A percentile compares a stretch with the other conserved stretches of the same genome.
Evolutionary conservation across 108 stramenopile species (phyloP).

Genomic region (Cyclotella baltica): DNA sequence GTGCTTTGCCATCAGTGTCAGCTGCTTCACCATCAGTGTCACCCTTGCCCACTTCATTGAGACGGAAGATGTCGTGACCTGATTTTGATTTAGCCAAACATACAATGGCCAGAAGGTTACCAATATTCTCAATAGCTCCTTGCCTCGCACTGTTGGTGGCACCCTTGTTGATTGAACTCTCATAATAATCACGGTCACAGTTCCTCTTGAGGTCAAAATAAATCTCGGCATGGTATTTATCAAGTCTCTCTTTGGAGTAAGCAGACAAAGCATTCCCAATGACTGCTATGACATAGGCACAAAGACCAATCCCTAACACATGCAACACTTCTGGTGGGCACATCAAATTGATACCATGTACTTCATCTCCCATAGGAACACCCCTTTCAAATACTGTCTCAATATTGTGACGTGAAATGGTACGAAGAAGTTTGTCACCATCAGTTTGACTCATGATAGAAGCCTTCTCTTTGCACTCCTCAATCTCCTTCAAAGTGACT

Average conservation of each 20-base stretch:
- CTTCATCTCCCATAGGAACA: neutral
- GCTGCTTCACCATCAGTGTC: neutral
- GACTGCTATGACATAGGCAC: neutral
- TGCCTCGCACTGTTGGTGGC: neutral
- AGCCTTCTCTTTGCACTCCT: neutral
- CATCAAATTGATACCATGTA: neutral
- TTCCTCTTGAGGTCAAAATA: neutral
- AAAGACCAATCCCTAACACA: conserved; percentile 5
- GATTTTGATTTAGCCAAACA: neutral
- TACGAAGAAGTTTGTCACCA: neutral
- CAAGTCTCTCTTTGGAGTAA: neutral
- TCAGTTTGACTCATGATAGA: neutral
- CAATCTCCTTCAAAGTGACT: neutral
- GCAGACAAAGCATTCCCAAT: neutral
- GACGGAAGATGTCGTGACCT: too few species aligned
- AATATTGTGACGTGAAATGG: conserved; percentile 4
- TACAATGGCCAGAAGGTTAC: neutral
- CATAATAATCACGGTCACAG: neutral
- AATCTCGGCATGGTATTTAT: neutral
- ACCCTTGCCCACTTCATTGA: too few species aligned
- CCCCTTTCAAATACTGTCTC: conserved; percentile 4
- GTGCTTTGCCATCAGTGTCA: too few species aligned
- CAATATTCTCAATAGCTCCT: neutral
- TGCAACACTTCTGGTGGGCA: conserved; percentile 11
- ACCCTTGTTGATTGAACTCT: neutral